phyloP scores from a whole-genome alignment of 225 moss, liverwort and hornwort genomes.

The Asterella californica region DNA sequence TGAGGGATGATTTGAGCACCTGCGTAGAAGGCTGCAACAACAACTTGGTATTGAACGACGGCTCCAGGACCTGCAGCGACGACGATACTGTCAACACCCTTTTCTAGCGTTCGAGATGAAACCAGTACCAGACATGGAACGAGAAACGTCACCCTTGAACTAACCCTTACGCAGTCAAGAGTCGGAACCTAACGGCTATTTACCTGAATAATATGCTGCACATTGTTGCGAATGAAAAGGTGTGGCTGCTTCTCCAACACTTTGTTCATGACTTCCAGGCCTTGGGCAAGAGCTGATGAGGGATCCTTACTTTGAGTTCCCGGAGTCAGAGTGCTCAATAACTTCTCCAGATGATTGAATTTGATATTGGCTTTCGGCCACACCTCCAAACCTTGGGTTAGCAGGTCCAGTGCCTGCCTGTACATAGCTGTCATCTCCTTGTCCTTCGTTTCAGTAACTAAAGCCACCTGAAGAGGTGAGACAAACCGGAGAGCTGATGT shows the following conservation, averaged over 20 bases:
- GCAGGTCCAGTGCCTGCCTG: slow-evolving; percentile 83
- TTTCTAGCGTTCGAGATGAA: neutral
- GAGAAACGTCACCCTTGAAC: too few relatives aligned
- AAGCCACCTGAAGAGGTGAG: slow-evolving; percentile 64
- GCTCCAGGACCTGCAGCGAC: slow-evolving; percentile 43
- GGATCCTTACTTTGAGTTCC: slow-evolving; percentile 90
- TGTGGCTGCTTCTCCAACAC: slow-evolving; percentile 96
- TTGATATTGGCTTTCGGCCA: slow-evolving; percentile 99
- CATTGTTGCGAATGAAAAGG: slow-evolving; percentile 92
- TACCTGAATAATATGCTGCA: slow-evolving; percentile 97
- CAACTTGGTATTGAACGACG: slow-evolving; percentile 44
- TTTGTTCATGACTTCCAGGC: slow-evolving; percentile 93
- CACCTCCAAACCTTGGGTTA: slow-evolving; percentile 90
- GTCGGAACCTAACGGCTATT: neutral
- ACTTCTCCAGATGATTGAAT: slow-evolving; percentile 96
- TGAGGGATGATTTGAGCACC: slow-evolving; percentile 11
- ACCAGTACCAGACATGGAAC: neutral
- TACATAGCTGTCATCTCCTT: slow-evolving; percentile 94
- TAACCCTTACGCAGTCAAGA: too few relatives aligned
- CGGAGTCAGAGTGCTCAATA: slow-evolving; percentile 71
- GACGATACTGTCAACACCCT: neutral
- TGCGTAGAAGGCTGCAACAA: slow-evolving; percentile 36
- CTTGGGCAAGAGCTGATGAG: slow-evolving; percentile 85
- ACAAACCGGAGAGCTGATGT: neutral
- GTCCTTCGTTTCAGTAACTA: slow-evolving; percentile 95